Conservation (phyloP, 164 flowering plant species). For the Dillenia suffruticosa region DNA sequence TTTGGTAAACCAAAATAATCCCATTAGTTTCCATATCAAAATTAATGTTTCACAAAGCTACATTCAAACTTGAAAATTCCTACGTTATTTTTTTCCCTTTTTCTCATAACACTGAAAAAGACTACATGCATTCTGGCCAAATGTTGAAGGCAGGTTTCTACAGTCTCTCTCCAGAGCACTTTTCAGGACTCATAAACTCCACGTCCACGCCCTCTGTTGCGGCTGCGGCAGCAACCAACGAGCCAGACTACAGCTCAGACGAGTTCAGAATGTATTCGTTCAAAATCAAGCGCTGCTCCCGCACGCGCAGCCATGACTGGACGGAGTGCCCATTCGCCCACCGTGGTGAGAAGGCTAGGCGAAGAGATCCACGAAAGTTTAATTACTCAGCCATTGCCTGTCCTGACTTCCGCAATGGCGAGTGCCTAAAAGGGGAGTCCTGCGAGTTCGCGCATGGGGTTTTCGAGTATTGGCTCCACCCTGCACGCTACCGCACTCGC, state of each 20-base stretch:
- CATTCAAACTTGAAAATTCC: no score
- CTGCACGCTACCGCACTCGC: constrained; percentile 50
- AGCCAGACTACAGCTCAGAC: constrained; percentile 23
- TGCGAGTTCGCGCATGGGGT: constrained; percentile 59
- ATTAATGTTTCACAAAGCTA: no score
- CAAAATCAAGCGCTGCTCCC: constrained; percentile 39
- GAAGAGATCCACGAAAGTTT: constrained; percentile 42
- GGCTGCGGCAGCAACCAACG: neutral
- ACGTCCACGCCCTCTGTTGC: no score
- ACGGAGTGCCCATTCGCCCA: constrained; percentile 58
- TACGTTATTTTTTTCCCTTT: no score
- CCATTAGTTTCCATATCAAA: no score
- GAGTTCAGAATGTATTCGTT: constrained; percentile 48
- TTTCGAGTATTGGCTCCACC: constrained; percentile 72
- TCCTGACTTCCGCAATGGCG: constrained; percentile 28
- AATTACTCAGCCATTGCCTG: constrained; percentile 35
- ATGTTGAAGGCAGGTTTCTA: no score
- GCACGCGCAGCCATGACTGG: constrained; percentile 48
- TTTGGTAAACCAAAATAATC: no score
- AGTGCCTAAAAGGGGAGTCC: constrained; percentile 33
- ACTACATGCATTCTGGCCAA: no score
- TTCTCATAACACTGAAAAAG: no score
- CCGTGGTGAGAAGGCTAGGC: constrained; percentile 49
- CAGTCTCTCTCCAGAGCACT: no score
- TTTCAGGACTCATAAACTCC: no score